Conservation (phyloP, 169 alveolate genomes). For the Cryptosporidium sp. region DNA sequence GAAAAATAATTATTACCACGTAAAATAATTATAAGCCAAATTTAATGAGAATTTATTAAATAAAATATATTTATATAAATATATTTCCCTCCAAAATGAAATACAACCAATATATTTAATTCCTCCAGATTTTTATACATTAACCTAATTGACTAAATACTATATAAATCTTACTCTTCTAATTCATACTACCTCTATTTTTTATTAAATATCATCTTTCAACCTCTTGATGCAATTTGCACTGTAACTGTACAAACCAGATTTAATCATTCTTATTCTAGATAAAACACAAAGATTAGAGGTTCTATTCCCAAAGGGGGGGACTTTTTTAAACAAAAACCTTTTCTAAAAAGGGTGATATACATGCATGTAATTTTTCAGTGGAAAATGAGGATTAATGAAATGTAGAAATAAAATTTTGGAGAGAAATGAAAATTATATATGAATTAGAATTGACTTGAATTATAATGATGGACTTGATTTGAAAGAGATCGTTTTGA, state of each 20-base stretch:
- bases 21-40: too few relatives aligned
- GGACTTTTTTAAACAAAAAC: neutral
- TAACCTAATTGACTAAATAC: neutral
- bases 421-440: neutral
- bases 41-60: neutral
- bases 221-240: too few relatives aligned
- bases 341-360: neutral
- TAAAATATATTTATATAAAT: neutral
- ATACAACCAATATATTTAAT: neutral
- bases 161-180: neutral
- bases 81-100: conserved; percentile 10
- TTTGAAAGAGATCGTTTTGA: conserved; percentile 32
- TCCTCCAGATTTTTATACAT: neutral
- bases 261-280: neutral
- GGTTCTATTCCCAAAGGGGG: conserved; percentile 13
- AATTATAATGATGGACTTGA: neutral
- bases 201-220: neutral
- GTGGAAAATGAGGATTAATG: neutral
- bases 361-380: conserved; percentile 9
- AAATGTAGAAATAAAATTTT: neutral
- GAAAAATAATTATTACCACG: neutral
- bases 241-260: neutral
- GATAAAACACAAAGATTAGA: neutral
- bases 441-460: neutral
- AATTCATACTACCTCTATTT: neutral